Base-by-base conservation (phyloP, 805 yeast species). In the Yarrowia alimentaria region DNA sequence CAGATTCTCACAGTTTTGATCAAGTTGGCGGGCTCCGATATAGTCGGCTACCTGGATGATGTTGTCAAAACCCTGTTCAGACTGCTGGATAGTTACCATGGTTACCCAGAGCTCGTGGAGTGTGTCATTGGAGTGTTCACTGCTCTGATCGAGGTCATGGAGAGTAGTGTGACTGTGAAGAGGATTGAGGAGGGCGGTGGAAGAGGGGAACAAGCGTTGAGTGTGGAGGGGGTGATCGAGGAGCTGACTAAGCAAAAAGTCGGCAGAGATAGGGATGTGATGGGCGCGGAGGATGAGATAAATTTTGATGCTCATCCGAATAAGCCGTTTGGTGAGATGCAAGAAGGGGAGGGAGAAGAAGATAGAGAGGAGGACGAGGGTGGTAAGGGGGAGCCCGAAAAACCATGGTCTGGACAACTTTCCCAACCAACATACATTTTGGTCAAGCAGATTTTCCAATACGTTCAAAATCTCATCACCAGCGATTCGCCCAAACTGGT, bases 31-130 rank as follows among this genome's bases (percentile, higher is more conserved):
- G 96, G 96, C 0, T 68, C 75, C 8, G 70, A 76, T 22, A 69
- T 88, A 18, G 68, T 88, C 11, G 72, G 74, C 24, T 86, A 80
- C 54, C 71, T 91, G 48, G 77, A 73, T 45, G 98, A 91, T 63
- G 72, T 91, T 1, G 69, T 91, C 14, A 76, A 80, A 40, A 79
- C 89, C 3, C 74, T 88, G 55, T 88, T 91, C 63, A 78, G 81
- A 14, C 68, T 90, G 26, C 71, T 91, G 43, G 98, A 91, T 66
- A 72, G 80, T 49, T 91, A 83, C 60, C 96, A 90, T 66, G 94
- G 91, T 0, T 91, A 91, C 63, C 69, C 80, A 1, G 70, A 73
- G 12, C 68, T 93, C 13, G 81, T 86, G 50, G 81, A 81, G 53
- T 86, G 87, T 1, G 81, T 87, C 54, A 85, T 89, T 55, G 66